These are phyloP conservation scores for Suhomyces guaymorum DNA, from an alignment of 1,139 yeast species.

Conservation along the genomic window DNA sequence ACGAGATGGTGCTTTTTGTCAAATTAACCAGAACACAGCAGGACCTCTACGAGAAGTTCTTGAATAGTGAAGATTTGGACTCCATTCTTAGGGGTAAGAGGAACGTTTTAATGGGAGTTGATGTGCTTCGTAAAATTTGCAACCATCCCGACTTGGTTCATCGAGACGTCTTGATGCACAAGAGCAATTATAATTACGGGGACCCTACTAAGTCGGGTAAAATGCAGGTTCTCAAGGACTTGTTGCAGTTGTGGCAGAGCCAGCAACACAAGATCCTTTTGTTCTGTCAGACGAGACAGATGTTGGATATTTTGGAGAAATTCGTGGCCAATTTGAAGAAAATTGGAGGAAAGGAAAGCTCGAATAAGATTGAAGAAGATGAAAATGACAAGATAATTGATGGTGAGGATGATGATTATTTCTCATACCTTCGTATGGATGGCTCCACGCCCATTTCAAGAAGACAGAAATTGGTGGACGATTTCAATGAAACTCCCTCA, in stretches of 20 bases:
- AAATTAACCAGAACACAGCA: slow-evolving; percentile 77
- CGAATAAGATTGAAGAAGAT: slow-evolving; percentile 27
- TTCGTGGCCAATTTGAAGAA: slow-evolving; percentile 48
- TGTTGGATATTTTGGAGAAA: slow-evolving; percentile 82
- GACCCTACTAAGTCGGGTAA: slow-evolving; percentile 79
- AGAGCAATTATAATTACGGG: slow-evolving; percentile 56
- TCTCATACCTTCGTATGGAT: slow-evolving; percentile 82
- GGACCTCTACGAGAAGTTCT: slow-evolving; percentile 68
- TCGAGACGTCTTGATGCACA: slow-evolving; percentile 45
- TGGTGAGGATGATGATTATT: slow-evolving; percentile 16
- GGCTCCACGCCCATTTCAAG: slow-evolving; percentile 82
- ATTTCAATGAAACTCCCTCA: slow-evolving; percentile 62
- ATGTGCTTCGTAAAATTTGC: slow-evolving; percentile 84
- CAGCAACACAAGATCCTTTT: slow-evolving; percentile 79
- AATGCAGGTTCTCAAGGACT: slow-evolving; percentile 80
- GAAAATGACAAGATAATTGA: slow-evolving; percentile 18
- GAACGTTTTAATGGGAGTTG: slow-evolving; percentile 87
- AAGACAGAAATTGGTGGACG: slow-evolving; percentile 78
- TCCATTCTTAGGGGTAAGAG: slow-evolving; percentile 76
- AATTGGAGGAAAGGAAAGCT: slow-evolving; percentile 19
- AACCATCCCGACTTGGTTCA: slow-evolving; percentile 92
- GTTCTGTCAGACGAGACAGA: slow-evolving; percentile 90
- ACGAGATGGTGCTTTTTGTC: slow-evolving; percentile 91
- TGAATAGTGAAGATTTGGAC: slow-evolving; percentile 72
- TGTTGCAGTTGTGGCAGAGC: slow-evolving; percentile 72